Conservation (phyloP, 108 stramenopile genomes). For the Conticribra guillardii region DNA sequence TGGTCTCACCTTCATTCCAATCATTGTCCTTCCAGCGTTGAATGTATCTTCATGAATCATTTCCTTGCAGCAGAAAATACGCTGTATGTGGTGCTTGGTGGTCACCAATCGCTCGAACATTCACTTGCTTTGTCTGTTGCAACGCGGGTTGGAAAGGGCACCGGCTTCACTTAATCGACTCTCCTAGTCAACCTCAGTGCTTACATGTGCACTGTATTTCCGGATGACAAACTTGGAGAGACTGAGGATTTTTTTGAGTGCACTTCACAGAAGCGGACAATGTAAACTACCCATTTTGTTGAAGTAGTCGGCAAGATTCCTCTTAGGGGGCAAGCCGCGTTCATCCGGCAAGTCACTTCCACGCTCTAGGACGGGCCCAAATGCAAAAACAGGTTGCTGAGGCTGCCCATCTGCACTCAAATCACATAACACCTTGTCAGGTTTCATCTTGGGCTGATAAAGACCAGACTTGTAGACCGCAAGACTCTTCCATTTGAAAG, state of each 20-base stretch:
- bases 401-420: background rate
- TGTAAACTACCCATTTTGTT: background rate
- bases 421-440: background rate
- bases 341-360: background rate
- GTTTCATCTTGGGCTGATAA: conserved; percentile 1
- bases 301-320: conserved; percentile 3
- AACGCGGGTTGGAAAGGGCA: background rate
- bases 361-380: background rate
- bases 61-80: background rate
- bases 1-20: background rate
- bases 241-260: background rate
- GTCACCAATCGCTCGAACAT: background rate
- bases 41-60: background rate
- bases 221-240: background rate
- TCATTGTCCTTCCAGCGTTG: background rate
- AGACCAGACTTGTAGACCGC: no score
- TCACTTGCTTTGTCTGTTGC: background rate
- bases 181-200: background rate
- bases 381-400: background rate
- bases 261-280: background rate
- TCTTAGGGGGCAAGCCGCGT: background rate
- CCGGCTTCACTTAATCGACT: background rate
- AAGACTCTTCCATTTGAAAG: no score
- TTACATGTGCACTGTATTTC: background rate
- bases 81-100: background rate